Conservation (phyloP, 352 stramenopile species). For the Globisporangium abappressorium region DNA sequence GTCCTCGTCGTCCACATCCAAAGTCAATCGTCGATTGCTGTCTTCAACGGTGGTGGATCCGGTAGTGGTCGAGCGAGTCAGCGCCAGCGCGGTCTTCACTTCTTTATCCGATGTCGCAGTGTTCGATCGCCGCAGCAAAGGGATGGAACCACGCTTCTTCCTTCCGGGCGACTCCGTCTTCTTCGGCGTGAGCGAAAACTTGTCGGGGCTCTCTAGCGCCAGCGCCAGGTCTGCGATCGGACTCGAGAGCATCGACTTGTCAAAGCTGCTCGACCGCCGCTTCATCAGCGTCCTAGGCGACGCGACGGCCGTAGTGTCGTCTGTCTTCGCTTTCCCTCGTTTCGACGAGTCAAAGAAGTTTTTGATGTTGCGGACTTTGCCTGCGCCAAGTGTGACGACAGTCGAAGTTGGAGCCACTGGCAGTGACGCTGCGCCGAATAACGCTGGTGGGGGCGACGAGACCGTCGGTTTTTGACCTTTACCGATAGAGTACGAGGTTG, state of each 20-base stretch:
- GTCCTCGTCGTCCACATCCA: slow-evolving; percentile 48
- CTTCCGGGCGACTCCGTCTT: slow-evolving; percentile 10
- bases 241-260: slow-evolving; percentile 32
- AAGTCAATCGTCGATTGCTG: slow-evolving; percentile 2
- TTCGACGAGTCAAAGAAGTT: slow-evolving; percentile 26
- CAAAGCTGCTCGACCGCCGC: slow-evolving; percentile 41
- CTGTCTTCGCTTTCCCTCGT: slow-evolving; percentile 25
- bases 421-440: slow-evolving; percentile 20
- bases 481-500: background rate
- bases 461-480: background rate
- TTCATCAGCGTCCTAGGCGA: slow-evolving; percentile 28
- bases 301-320: slow-evolving; percentile 21
- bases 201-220: slow-evolving; percentile 12
- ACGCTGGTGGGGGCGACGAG: slow-evolving; percentile 10
- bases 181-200: slow-evolving; percentile 3
- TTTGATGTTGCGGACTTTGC: slow-evolving; percentile 41
- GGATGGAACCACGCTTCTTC: slow-evolving; percentile 17
- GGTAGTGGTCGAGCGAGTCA: slow-evolving; percentile 15
- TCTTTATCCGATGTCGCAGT: slow-evolving; percentile 16
- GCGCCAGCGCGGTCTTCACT: slow-evolving; percentile 12
- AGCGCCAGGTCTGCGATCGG: slow-evolving; percentile 25
- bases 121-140: slow-evolving; percentile 17
- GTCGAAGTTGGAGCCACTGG: slow-evolving; percentile 15
- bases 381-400: slow-evolving; percentile 23
- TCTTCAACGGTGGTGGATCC: slow-evolving; percentile 12